These are phyloP conservation scores for Myrica gale DNA, from an alignment of 306 rosid species.

Conservation along the genomic window DNA sequence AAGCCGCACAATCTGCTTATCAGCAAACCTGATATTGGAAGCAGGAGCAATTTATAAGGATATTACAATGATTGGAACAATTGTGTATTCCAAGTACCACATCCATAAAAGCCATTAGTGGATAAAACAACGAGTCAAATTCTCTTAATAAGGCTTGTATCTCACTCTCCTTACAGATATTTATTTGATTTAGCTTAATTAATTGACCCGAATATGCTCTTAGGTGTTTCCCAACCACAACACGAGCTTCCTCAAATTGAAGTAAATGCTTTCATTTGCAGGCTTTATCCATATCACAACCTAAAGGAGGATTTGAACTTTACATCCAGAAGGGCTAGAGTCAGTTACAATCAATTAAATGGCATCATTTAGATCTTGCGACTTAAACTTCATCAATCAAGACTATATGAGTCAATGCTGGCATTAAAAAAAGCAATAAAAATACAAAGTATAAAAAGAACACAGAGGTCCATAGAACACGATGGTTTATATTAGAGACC, in stretches of 20 bases:
- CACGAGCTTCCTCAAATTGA: neutral
- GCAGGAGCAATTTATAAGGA: constrained; percentile 14
- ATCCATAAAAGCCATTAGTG: neutral
- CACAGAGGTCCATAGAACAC: neutral
- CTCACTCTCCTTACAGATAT: neutral
- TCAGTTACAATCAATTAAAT: neutral
- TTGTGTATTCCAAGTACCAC: neutral
- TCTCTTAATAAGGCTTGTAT: neutral
- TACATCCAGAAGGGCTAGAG: neutral
- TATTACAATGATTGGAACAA: constrained; percentile 18
- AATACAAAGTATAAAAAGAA: neutral
- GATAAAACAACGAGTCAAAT: neutral
- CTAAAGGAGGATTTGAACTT: neutral
- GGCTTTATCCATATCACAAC: neutral
- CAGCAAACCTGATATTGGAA: constrained; percentile 62
- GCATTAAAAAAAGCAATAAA: neutral
- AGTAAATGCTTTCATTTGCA: constrained; percentile 11
- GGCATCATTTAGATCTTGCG: neutral
- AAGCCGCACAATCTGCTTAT: constrained; percentile 94
- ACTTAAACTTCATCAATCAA: neutral
- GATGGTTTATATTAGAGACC: neutral
- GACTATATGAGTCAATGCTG: neutral
- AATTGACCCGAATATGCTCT: neutral
- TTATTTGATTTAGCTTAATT: neutral
- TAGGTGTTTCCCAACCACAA: constrained; percentile 6